These are phyloP conservation scores for Xylaria sp. DNA, from an alignment of 2,329 filamentous ascomycete genomes.

Conservation along the genomic window DNA sequence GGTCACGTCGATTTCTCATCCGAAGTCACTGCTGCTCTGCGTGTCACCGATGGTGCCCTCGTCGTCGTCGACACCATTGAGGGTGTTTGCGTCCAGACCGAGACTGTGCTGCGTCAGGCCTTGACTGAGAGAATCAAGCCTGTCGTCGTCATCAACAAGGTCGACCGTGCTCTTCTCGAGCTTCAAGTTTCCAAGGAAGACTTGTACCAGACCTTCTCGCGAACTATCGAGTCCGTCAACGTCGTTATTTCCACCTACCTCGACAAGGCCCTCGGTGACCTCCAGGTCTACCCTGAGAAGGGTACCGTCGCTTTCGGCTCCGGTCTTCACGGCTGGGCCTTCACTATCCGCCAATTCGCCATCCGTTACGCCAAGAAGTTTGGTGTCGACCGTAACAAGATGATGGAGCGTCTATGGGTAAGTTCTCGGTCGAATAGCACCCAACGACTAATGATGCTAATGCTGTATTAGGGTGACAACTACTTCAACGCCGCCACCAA, in stretches of 20 bases:
- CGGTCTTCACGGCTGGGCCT: slow-evolving; percentile 99
- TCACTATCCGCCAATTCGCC: slow-evolving; percentile 98
- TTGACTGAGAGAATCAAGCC: slow-evolving; percentile 99
- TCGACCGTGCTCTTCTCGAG: slow-evolving; percentile 99
- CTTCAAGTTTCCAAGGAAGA: slow-evolving; percentile 99
- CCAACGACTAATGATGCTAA: slow-evolving; percentile 43
- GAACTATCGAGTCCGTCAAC: slow-evolving; percentile 99
- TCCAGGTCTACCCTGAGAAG: slow-evolving; percentile 98
- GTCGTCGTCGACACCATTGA: slow-evolving; percentile 99
- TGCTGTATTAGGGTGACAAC: slow-evolving; percentile 78
- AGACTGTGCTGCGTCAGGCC: slow-evolving; percentile 98
- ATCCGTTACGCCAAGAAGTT: slow-evolving; percentile 99
- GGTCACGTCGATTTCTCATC: slow-evolving; percentile 99
- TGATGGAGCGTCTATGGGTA: slow-evolving; percentile 99
- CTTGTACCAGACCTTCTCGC: slow-evolving; percentile 98
- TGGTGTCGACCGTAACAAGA: slow-evolving; percentile 99
- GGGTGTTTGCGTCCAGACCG: slow-evolving; percentile 99
- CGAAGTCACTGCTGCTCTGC: slow-evolving; percentile 98
- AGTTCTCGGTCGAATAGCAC: slow-evolving; percentile 48
- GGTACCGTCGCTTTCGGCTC: slow-evolving; percentile 99
- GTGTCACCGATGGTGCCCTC: slow-evolving; percentile 99
- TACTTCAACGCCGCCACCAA: slow-evolving; percentile 99
- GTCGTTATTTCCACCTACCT: slow-evolving; percentile 99
- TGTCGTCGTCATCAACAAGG: slow-evolving; percentile 99
- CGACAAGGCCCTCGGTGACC: slow-evolving; percentile 95